Conservation (phyloP, 2,329 filamentous ascomycete species). For the Colletotrichum orchidophilum region DNA sequence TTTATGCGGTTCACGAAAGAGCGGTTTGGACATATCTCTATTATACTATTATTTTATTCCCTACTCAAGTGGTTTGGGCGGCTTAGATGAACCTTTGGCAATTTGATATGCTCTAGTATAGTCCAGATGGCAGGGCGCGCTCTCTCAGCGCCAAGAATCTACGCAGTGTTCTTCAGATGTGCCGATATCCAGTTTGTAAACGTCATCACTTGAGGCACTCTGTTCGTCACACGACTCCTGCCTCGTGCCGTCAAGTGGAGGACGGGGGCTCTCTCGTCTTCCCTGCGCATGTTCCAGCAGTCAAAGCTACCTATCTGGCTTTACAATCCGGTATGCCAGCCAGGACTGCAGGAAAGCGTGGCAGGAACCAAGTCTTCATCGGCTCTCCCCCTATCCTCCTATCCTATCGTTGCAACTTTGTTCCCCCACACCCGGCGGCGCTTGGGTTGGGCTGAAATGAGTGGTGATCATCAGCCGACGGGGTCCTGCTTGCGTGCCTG, state of each 20-base stretch:
- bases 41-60: background rate
- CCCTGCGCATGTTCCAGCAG: background rate
- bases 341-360: background rate
- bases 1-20: background rate
- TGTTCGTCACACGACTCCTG: background rate
- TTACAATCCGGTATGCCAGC: background rate
- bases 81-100: conserved; percentile 28
- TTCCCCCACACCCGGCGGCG: background rate
- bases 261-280: background rate
- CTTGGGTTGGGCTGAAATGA: conserved; percentile 28
- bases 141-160: background rate
- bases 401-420: background rate
- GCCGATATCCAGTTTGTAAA: background rate
- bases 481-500: conserved; percentile 20
- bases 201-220: background rate
- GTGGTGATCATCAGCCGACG: conserved; percentile 24
- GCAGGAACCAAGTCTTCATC: background rate
- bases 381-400: background rate
- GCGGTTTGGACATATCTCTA: background rate
- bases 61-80: background rate
- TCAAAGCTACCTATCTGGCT: background rate
- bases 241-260: background rate
- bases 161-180: background rate
- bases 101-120: conserved; percentile 19
- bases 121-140: background rate